Base-by-base conservation (phyloP, 1,139 yeast species). In the Debaryomyces singareniensis region DNA sequence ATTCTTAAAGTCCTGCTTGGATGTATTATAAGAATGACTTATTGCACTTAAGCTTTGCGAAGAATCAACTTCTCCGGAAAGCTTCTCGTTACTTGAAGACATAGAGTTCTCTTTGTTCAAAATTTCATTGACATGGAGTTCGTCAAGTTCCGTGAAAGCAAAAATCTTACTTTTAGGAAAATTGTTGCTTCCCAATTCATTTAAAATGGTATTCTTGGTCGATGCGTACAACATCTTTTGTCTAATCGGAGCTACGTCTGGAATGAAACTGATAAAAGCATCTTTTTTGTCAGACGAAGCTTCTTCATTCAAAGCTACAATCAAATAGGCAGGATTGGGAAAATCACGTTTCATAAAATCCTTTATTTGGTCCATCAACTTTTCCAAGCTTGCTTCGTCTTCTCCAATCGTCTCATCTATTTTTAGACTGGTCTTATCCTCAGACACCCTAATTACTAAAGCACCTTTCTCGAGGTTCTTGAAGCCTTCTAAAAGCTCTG, bases 141-240 rank as follows among this genome's bases (percentile, higher is more conserved):
- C 98, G 7, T 66, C 72, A 15, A 66, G 37, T 53, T 59, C 55
- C 49, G 79, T 47, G 78, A 84, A 70, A 57, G 75, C 63, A 59
- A 78, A 43, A 49, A 56, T 44, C 51, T 74, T 47, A 23, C 57
- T 55, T 29, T 76, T 70, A 20, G 68, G 59, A 47, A 87, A 77
- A 31, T 68, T 60, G 40, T 73, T 77, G 4, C 81, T 58, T 2
- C 94, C 94, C 30, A 91, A 63, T 38, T 80, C 78, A 38, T 82
- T 73, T 30, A 83, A 58, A 28, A 91, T 57, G 1, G 93, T 77
- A 48, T 76, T 80, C 40, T 85, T 85, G 13, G 94, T 79, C 3
- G 96, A 82, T 3, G 98, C 97, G 54, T 89, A 93, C 32, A 91
- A 67, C 97, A 91, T 91, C 53, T 91, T 91, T 35, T 75, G 71